phyloP scores from a whole-genome alignment of 345 rosid species.

The Gossypium ekmanianum region DNA sequence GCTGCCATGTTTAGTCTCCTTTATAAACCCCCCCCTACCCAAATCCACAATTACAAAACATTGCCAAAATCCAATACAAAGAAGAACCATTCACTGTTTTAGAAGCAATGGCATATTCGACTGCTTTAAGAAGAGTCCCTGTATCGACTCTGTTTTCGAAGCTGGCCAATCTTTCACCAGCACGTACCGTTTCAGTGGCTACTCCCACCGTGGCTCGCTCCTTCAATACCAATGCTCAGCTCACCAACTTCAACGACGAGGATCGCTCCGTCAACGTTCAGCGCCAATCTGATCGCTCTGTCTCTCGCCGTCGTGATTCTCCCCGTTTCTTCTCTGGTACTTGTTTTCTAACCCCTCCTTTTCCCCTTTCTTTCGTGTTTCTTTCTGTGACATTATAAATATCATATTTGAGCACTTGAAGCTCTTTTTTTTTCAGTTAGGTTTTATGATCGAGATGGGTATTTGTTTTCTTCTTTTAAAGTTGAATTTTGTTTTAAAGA shows the following conservation, averaged over 20 bases:
- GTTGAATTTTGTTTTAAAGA: background rate
- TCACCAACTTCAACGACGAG: conserved; percentile 1
- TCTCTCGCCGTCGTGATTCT: conserved; percentile 30
- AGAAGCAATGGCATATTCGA: conserved; percentile 35
- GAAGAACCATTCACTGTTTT: background rate
- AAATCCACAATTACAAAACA: background rate
- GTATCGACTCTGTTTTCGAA: conserved; percentile 24
- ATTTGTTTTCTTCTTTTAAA: background rate
- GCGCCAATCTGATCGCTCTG: conserved; percentile 25
- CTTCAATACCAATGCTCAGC: conserved; percentile 39
- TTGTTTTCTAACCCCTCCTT: conserved; percentile 6
- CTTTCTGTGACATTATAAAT: no score
- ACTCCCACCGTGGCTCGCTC: conserved; percentile 27
- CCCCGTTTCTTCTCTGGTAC: conserved; percentile 42
- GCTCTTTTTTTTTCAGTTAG: background rate
- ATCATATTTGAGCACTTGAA: background rate
- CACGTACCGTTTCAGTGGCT: conserved; percentile 19
- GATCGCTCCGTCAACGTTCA: conserved; percentile 19
- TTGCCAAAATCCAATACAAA: background rate
- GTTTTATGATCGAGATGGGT: background rate
- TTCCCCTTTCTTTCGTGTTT: background rate
- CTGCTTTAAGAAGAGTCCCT: conserved; percentile 31
- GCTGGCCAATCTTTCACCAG: conserved; percentile 9
- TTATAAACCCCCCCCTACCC: background rate
- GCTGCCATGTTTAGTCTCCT: background rate